Conservation (phyloP, 2,329 filamentous ascomycete species). For the Phaeosphaeriaceae sp. region DNA sequence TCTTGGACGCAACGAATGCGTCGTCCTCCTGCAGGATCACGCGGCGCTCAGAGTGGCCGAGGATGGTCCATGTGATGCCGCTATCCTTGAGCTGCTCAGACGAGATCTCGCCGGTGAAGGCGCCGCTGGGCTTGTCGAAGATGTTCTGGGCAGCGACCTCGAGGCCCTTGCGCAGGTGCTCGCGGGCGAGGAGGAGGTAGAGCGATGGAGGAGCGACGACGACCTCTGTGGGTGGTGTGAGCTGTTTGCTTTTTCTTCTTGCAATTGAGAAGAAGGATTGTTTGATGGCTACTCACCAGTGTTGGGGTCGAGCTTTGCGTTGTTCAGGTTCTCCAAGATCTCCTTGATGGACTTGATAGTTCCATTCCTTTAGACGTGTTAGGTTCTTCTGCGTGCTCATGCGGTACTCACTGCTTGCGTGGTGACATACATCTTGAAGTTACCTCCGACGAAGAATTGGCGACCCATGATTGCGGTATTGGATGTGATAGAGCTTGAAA, state of each 20-base stretch:
- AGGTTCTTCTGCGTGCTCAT: conserved; percentile 14
- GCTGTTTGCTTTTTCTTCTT: neutral
- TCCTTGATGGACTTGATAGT: conserved; percentile 86
- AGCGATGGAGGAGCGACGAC: conserved; percentile 90
- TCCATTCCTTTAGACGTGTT: conserved; percentile 76
- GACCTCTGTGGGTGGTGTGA: conserved; percentile 70
- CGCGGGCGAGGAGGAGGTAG: conserved; percentile 87
- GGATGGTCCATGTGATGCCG: conserved; percentile 86
- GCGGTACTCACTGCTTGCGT: conserved; percentile 31
- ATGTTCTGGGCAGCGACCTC: conserved; percentile 96
- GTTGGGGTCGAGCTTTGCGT: conserved; percentile 78
- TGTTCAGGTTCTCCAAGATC: conserved; percentile 89
- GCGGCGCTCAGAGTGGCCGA: conserved; percentile 95
- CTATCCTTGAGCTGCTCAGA: conserved; percentile 89
- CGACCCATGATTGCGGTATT: conserved; percentile 76
- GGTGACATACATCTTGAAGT: conserved; percentile 91
- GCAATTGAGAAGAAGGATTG: neutral
- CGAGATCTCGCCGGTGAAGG: conserved; percentile 96
- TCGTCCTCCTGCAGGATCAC: conserved; percentile 88
- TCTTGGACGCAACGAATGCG: conserved; percentile 85
- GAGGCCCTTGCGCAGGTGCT: conserved; percentile 76
- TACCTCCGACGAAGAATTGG: conserved; percentile 97
- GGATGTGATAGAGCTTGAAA: neutral
- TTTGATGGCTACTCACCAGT: conserved; percentile 63
- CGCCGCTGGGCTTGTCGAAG: conserved; percentile 94